A percentile compares a stretch with the other conserved stretches of the same genome.
Evolutionary conservation across 441 rosid genomes (phyloP).

Genomic region (Arabidopsis lyrata): DNA sequence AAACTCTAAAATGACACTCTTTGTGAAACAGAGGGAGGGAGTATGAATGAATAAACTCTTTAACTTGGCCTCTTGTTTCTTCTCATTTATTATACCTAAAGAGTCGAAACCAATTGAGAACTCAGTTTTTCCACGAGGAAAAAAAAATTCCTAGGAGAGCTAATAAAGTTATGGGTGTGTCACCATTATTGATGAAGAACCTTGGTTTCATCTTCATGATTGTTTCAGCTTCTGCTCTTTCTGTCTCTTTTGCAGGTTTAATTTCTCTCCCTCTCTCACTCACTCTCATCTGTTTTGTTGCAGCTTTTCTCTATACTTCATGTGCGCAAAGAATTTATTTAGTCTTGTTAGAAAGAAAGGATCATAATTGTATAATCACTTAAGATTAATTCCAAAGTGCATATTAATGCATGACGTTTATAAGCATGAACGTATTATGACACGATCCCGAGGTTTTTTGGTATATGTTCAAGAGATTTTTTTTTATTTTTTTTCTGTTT

Average conservation of each 20-base stretch:
- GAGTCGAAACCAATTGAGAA: background rate
- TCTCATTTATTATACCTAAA: background rate
- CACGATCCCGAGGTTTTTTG: background rate
- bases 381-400: background rate
- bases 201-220: conserved; percentile 66
- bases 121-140: background rate
- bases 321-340: background rate
- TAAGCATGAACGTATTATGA: background rate
- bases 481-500: too few species aligned
- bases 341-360: background rate
- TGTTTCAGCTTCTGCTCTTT: conserved; percentile 55
- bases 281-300: background rate
- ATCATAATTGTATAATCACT: background rate
- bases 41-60: background rate
- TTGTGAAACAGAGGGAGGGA: too few species aligned
- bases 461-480: too few species aligned
- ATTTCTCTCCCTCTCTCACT: background rate
- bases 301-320: conserved; percentile 14
- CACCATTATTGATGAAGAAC: conserved; percentile 49
- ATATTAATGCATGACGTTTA: background rate
- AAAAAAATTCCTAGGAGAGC: conserved; percentile 43
- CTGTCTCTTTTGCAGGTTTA: conserved; percentile 70
- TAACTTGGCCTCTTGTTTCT: background rate
- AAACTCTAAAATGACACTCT: too few species aligned
- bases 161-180: conserved; percentile 20